phyloP scores from a whole-genome alignment of 805 yeast species.

The Ogataea corticis region DNA sequence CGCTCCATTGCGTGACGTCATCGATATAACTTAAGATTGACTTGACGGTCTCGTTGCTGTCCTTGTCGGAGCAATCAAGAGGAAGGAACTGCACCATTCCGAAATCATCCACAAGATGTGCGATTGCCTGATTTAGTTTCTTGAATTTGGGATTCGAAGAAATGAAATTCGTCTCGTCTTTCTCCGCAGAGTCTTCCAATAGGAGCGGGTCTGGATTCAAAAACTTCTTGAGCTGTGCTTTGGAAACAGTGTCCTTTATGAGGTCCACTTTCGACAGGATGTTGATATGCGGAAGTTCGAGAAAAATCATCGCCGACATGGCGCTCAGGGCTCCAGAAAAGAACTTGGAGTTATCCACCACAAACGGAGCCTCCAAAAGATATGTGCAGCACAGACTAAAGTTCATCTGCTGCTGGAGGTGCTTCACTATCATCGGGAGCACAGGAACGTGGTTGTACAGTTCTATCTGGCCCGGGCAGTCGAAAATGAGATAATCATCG shows the following conservation, averaged over 20 bases:
- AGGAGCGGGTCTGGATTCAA: slow-evolving; percentile 90
- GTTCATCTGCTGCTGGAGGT: slow-evolving; percentile 73
- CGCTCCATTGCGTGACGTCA: slow-evolving; percentile 98
- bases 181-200: slow-evolving; percentile 44
- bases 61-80: slow-evolving; percentile 60
- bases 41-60: slow-evolving; percentile 71
- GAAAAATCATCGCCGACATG: slow-evolving; percentile 95
- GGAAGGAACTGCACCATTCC: slow-evolving; percentile 99
- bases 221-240: slow-evolving; percentile 76
- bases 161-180: slow-evolving; percentile 30
- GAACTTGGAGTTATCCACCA: slow-evolving; percentile 86
- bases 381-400: slow-evolving; percentile 93
- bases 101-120: slow-evolving; percentile 90
- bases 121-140: slow-evolving; percentile 76
- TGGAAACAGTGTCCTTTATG: slow-evolving; percentile 74
- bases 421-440: slow-evolving; percentile 84
- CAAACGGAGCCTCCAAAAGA: slow-evolving; percentile 90
- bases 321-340: slow-evolving; percentile 95
- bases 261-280: slow-evolving; percentile 85
- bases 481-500: slow-evolving; percentile 91
- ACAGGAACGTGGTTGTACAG: slow-evolving; percentile 93
- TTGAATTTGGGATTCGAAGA: slow-evolving; percentile 57
- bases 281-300: slow-evolving; percentile 94
- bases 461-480: slow-evolving; percentile 97
- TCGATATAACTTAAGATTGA: slow-evolving; percentile 90